Evolutionary conservation across 139 green algal genomes (phyloP).

Genomic region (Marvania coccoides): DNA sequence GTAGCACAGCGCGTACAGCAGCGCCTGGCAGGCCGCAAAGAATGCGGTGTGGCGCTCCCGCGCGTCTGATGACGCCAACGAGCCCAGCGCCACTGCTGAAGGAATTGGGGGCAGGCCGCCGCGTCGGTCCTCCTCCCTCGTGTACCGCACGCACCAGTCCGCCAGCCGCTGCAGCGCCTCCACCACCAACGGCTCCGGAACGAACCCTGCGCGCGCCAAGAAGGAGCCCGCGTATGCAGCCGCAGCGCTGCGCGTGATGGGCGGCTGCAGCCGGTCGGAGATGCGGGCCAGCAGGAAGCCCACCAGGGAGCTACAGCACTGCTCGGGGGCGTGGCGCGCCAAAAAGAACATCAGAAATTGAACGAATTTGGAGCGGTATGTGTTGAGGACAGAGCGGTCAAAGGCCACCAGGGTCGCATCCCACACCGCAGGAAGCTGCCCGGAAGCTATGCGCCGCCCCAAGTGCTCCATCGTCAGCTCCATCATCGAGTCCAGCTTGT

Average conservation of each 20-base stretch:
- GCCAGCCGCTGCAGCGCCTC: conserved; percentile 27
- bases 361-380: conserved; percentile 86
- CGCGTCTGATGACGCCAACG: background rate
- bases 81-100: background rate
- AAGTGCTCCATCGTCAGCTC: conserved; percentile 72
- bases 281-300: conserved; percentile 47
- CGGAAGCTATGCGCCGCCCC: conserved; percentile 17
- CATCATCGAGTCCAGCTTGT: conserved; percentile 89
- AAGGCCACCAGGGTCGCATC: conserved; percentile 58
- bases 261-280: conserved; percentile 35
- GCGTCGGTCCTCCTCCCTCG: conserved; percentile 21
- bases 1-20: conserved; percentile 89
- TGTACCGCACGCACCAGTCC: conserved; percentile 33
- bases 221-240: conserved; percentile 84
- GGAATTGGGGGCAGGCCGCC: conserved; percentile 30
- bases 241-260: conserved; percentile 56
- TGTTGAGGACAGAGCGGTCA: conserved; percentile 65
- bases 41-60: conserved; percentile 39
- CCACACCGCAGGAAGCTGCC: conserved; percentile 49
- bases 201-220: conserved; percentile 60
- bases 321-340: conserved; percentile 24
- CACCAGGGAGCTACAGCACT: conserved; percentile 42
- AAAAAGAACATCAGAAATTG: conserved; percentile 82
- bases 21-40: conserved; percentile 65
- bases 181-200: conserved; percentile 48